These are phyloP conservation scores for Stylosanthes scabra DNA, from an alignment of 331 rosid species.

Conservation along the genomic window DNA sequence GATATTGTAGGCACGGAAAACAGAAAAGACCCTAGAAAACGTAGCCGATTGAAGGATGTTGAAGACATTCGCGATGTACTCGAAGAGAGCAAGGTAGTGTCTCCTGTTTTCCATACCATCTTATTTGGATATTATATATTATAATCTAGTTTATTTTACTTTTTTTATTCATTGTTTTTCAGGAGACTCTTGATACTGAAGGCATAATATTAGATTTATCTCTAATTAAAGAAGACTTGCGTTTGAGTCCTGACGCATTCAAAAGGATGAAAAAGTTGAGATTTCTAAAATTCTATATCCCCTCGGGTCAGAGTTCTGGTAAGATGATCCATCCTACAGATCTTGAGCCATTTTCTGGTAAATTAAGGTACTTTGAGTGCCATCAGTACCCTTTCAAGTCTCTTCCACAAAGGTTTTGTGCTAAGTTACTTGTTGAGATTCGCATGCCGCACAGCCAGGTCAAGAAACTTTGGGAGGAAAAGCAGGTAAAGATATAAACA, in stretches of 20 bases:
- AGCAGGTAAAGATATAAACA: not conserved
- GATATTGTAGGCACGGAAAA: not conserved
- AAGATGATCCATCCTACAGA: not conserved
- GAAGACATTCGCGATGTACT: not conserved
- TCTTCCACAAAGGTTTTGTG: not conserved
- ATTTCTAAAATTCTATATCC: slow-evolving; percentile 2
- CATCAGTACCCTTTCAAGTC: not conserved
- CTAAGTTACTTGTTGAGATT: slow-evolving; percentile 15
- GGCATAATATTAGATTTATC: slow-evolving; percentile 5
- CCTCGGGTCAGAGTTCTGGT: not conserved
- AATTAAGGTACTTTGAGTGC: slow-evolving; percentile 15
- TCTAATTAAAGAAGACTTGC: not conserved
- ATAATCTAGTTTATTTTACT: too few relatives aligned
- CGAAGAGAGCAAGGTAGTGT: not conserved
- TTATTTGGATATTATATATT: not conserved
- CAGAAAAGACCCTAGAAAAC: not conserved
- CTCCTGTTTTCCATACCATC: not conserved
- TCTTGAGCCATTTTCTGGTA: not conserved
- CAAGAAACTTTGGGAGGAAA: not conserved
- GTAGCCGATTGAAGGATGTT: not conserved
- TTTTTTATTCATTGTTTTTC: not conserved
- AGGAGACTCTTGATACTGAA: not conserved
- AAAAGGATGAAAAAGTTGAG: slow-evolving; percentile 35
- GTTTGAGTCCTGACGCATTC: slow-evolving; percentile 9
- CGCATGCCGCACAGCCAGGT: not conserved